Evolutionary conservation across 2,329 filamentous ascomycete genomes (phyloP), one percentile per base, ranked within the genome.

Genomic region (Neopestalotiopsis rosae): DNA sequence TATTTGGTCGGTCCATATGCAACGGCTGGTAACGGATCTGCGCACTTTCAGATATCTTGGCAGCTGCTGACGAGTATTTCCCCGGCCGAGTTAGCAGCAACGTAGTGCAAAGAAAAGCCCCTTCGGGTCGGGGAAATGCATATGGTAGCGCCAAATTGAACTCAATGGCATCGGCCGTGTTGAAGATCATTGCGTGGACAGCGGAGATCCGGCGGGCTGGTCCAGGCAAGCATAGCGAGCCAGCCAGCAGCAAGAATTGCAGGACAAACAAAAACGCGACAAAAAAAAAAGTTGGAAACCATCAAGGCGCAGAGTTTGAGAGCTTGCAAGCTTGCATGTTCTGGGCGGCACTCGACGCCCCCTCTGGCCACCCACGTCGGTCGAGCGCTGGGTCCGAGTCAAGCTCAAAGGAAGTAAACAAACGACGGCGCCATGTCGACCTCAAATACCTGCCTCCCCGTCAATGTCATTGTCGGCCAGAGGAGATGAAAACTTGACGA

Each of bases 301-400:
- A 52, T 52, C 45, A 10, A 9, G 45, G 45, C 45, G 17, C 14
- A 52, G 45, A 52, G 45, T 52, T 52, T 52, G 17, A n/a, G 45
- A 52, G 45, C 14, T 52, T 52, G 45, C 34, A 38, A n/a, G 45
- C 14, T 52, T 52, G 45, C 45, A 52, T 52, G 7, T 17, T 52
- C 6, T 52, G 45, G 45, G 17, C 45, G n/a, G 20, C 17, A 52
- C 45, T 52, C 9, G 45, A 52, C 45, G n/a, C 45, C 45, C 17
- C 9, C 45, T 52, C 42, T 49, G 17, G 45, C 45, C n/a, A n/a
- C 6, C n/a, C 14, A 52, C 45, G 45, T 17, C 45, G n/a, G 45
- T 52, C 45, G 45, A 52, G 45, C 45, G 45, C 45, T 52, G n/a
- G 45, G 45, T 52, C n/a, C 45, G 45, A 52, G 45, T 52, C 45